These are phyloP conservation scores for Geranium incanum DNA, from an alignment of 441 rosid species.

Conservation along the genomic window DNA sequence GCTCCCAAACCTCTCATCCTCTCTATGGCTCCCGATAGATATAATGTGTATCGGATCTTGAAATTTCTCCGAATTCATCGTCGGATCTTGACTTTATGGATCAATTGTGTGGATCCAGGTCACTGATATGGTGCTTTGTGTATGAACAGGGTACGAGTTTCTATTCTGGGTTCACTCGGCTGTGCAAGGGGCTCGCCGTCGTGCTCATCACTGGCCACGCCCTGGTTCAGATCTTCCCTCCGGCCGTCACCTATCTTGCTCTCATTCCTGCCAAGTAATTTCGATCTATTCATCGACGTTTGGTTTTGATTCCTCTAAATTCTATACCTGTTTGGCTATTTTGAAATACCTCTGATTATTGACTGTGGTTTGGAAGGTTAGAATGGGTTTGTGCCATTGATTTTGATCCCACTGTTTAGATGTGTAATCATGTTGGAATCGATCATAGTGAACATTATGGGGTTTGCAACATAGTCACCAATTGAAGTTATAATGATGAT, in stretches of 20 bases:
- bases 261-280: constrained; percentile 81
- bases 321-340: not conserved
- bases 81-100: not conserved
- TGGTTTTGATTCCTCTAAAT: not conserved
- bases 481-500: not conserved
- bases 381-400: not conserved
- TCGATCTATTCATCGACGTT: not conserved
- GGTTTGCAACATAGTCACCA: not conserved
- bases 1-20: not conserved
- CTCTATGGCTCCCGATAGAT: too few species aligned
- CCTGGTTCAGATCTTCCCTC: constrained; percentile 70
- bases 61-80: not conserved
- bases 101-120: not conserved
- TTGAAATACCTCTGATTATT: too few species aligned
- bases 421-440: not conserved
- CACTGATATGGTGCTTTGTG: not conserved
- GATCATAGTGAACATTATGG: not conserved
- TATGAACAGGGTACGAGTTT: constrained; percentile 34
- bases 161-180: constrained; percentile 63
- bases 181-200: constrained; percentile 81
- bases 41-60: constrained; percentile 26
- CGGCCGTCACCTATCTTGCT: constrained; percentile 62
- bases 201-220: constrained; percentile 67
- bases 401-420: not conserved
- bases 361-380: not conserved